Evolutionary conservation across 2,329 filamentous ascomycete species (phyloP).

Genomic region (Thelonectria olida): DNA sequence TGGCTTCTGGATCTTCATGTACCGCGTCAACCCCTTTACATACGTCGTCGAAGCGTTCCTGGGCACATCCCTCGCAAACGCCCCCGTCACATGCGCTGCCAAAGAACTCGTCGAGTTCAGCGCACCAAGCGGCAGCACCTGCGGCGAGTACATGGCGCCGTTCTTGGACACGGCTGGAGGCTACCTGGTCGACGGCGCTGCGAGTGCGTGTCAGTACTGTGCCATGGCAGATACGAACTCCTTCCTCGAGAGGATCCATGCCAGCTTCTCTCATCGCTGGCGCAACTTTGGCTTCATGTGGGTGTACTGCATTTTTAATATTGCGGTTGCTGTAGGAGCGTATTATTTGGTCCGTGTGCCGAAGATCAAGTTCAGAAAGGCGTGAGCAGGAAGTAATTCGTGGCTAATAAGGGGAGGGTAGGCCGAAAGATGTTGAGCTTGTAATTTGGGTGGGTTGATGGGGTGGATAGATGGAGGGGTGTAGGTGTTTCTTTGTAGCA

Average conservation of each 20-base stretch:
- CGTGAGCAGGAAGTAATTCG: too few species aligned
- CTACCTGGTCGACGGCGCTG: slow-evolving; percentile 44
- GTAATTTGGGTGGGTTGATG: too few species aligned
- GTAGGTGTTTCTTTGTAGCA: too few species aligned
- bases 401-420: too few species aligned
- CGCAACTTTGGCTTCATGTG: slow-evolving; percentile 66
- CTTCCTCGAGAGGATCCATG: slow-evolving; percentile 51
- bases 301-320: slow-evolving; percentile 62
- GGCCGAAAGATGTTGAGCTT: too few species aligned
- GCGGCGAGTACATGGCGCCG: slow-evolving; percentile 61
- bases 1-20: slow-evolving; percentile 82
- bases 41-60: slow-evolving; percentile 77
- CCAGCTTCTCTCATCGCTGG: slow-evolving; percentile 61
- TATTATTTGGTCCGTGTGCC: slow-evolving; percentile 57
- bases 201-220: slow-evolving; percentile 61
- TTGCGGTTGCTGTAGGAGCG: slow-evolving; percentile 57
- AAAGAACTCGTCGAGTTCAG: slow-evolving; percentile 73
- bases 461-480: too few species aligned
- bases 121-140: slow-evolving; percentile 63
- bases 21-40: slow-evolving; percentile 77
- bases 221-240: slow-evolving; percentile 49
- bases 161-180: slow-evolving; percentile 60
- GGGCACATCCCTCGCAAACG: slow-evolving; percentile 69
- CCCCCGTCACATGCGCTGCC: slow-evolving; percentile 65
- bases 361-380: slow-evolving; percentile 29